These are phyloP conservation scores for Megacollybia marginata DNA, from an alignment of 768 basidiomycete genomes.

Conservation along the genomic window DNA sequence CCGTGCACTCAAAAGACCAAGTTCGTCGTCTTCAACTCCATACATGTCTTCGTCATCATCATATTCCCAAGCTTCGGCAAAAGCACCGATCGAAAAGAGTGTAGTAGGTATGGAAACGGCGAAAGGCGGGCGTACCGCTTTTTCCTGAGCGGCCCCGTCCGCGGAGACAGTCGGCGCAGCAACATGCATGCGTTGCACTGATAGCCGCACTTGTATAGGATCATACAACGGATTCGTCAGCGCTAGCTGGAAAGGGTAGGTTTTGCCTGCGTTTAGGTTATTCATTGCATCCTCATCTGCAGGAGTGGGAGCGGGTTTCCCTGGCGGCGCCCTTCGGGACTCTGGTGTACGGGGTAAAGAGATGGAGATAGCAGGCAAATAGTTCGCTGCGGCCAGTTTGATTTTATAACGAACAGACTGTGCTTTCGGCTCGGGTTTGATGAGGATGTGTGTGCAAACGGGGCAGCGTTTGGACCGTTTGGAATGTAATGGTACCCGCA, in stretches of 20 bases:
- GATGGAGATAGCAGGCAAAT: slow-evolving; percentile 81
- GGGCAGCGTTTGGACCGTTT: slow-evolving; percentile 96
- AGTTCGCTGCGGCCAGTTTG: slow-evolving; percentile 93
- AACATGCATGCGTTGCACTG: slow-evolving; percentile 62
- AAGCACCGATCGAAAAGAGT: slow-evolving; percentile 79
- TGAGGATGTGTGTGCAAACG: slow-evolving; percentile 89
- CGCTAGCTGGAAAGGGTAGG: slow-evolving; percentile 84
- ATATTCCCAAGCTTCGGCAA: slow-evolving; percentile 97
- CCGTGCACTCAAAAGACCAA: slow-evolving; percentile 25
- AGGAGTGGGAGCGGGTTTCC: slow-evolving; percentile 27
- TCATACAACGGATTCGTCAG: slow-evolving; percentile 95
- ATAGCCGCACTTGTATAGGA: slow-evolving; percentile 86
- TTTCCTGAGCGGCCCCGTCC: slow-evolving; percentile 35
- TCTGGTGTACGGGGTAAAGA: slow-evolving; percentile 50
- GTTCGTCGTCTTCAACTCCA: slow-evolving; percentile 37
- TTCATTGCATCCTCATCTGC: slow-evolving; percentile 30
- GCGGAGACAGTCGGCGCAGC: slow-evolving; percentile 23
- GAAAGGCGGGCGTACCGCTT: slow-evolving; percentile 65
- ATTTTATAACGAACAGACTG: slow-evolving; percentile 94
- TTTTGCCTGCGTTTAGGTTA: slow-evolving; percentile 65
- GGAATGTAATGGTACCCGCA: slow-evolving; percentile 86
- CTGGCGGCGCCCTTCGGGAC: slow-evolving; percentile 34
- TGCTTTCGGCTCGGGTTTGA: slow-evolving; percentile 97
- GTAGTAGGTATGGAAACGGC: slow-evolving; percentile 73
- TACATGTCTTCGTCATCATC: slow-evolving; percentile 95